These are phyloP conservation scores for Dactylellina cionopaga DNA, from an alignment of 2,329 filamentous ascomycete species.

Conservation along the genomic window DNA sequence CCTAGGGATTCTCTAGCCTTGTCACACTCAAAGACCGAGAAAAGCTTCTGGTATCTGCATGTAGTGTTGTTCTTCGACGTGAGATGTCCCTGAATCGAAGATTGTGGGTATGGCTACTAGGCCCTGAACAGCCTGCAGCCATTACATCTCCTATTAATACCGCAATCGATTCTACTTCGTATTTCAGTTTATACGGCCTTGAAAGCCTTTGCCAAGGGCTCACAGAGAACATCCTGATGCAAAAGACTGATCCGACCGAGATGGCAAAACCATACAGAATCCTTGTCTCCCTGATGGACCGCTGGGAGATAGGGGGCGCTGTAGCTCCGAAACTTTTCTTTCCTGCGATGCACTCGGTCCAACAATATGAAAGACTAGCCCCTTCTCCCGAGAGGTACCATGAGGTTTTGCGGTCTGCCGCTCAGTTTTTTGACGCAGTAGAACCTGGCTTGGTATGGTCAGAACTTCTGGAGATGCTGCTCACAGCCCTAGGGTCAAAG, in stretches of 20 bases:
- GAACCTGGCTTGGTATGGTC: constrained; percentile 93
- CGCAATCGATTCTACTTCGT: constrained; percentile 69
- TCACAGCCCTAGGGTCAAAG: constrained; percentile 64
- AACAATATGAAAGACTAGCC: constrained; percentile 74
- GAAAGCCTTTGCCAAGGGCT: constrained; percentile 78
- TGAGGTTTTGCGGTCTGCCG: constrained; percentile 91
- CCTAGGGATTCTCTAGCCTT: constrained; percentile 13
- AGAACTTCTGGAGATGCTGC: constrained; percentile 76
- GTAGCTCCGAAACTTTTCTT: constrained; percentile 90
- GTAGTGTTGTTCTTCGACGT: constrained; percentile 84
- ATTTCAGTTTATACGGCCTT: constrained; percentile 84
- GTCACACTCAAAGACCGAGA: constrained; percentile 77
- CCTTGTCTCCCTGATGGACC: constrained; percentile 94
- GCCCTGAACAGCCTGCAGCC: constrained; percentile 69
- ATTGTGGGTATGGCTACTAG: constrained; percentile 95
- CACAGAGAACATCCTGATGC: constrained; percentile 76
- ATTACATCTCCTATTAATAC: constrained; percentile 56
- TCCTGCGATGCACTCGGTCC: constrained; percentile 82
- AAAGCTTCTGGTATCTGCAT: constrained; percentile 80
- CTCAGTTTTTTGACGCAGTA: constrained; percentile 95
- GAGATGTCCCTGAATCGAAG: constrained; percentile 97
- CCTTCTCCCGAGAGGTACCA: constrained; percentile 76
- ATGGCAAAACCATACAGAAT: constrained; percentile 87
- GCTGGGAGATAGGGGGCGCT: constrained; percentile 93
- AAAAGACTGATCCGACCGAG: constrained; percentile 69